Evolutionary conservation across 768 basidiomycete species (phyloP), one percentile per base, ranked within the genome.

Genomic region (Lactifluus rugatus): DNA sequence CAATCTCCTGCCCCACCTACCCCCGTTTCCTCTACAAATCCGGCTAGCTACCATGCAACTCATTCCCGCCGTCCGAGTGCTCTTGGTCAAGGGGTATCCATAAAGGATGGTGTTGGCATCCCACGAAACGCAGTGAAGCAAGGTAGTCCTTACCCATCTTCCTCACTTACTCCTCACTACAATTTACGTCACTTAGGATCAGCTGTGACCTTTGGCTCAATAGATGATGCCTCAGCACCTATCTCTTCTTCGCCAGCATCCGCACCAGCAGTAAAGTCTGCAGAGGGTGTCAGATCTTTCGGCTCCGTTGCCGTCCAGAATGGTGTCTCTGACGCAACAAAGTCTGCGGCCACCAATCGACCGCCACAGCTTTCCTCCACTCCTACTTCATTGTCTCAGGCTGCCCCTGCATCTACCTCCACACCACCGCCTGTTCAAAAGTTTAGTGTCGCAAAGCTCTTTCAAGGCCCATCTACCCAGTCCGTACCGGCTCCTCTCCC

Each of bases 131-230:
- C 82, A 55, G 75, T 79, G 72, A 87, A 85, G 79, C 79, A 81
- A 77, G 80, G 87, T 83, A 67, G 14, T 34, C 63, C 74, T 42
- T 19, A 23, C 42, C 31, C 21, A 16, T 36, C 39, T 3, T 48
- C 8, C 36, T 11, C 60, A 32, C 52, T n/a, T 26, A 48, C 39
- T 0, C 48, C 61, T 31, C 21, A 61, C 13, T 42, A 21, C 39
- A 49, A 48, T 39, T 54, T 62, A 49, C 63, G 34, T 36, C 47
- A 53, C 50, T 47, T 62, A 87, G 82, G 79, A 66, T 81, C 83
- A 57, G 74, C 80, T 52, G 84, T 95, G 64, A 87, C 86, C 50
- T 93, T 94, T 75, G 93, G 93, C 66, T 91, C 91, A 48, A 89
- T 93, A 78, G 86, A 91, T 73, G 87, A 90, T 71, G 80, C 78